These are phyloP conservation scores for Lachancea quebecensis DNA, from an alignment of 805 yeast species.

Conservation along the genomic window DNA sequence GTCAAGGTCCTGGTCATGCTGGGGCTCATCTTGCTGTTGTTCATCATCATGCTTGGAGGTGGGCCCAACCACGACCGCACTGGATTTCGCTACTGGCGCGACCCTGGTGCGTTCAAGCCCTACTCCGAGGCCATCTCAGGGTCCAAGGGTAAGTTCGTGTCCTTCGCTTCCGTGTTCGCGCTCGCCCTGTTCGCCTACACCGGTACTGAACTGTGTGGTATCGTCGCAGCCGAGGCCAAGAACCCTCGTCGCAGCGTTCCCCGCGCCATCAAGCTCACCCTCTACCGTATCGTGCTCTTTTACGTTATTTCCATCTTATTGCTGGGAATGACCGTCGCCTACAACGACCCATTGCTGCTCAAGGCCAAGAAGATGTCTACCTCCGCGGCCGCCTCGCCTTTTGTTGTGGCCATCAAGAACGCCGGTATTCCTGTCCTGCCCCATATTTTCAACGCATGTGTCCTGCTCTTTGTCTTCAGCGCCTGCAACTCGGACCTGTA, in stretches of 20 bases:
- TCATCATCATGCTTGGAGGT: constrained; percentile 69
- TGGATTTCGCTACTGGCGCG: constrained; percentile 64
- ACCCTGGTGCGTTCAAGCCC: constrained; percentile 58
- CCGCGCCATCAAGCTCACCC: constrained; percentile 60
- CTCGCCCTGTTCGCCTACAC: constrained; percentile 64
- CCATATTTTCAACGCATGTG: constrained; percentile 70
- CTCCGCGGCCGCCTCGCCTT: constrained; percentile 73
- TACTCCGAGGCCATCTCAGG: constrained; percentile 40
- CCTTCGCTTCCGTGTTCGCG: constrained; percentile 56
- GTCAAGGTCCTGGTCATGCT: constrained; percentile 59
- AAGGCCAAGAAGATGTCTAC: constrained; percentile 46
- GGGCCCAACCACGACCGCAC: constrained; percentile 67
- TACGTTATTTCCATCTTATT: constrained; percentile 55
- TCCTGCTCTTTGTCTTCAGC: constrained; percentile 68
- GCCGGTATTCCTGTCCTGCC: constrained; percentile 63
- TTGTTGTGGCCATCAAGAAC: constrained; percentile 66
- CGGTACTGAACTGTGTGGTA: constrained; percentile 65
- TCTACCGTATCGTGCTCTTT: constrained; percentile 61
- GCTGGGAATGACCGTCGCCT: constrained; percentile 63
- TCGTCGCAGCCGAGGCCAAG: constrained; percentile 67
- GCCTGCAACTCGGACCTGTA: constrained; percentile 78
- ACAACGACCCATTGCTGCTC: constrained; percentile 42
- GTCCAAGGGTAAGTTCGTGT: constrained; percentile 48
- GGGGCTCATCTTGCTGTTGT: constrained; percentile 58
- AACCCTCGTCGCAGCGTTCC: constrained; percentile 66